Evolutionary conservation across 305 asterid species (phyloP), one percentile per base, ranked within the genome.

Genomic region (Salvia sclarea): DNA sequence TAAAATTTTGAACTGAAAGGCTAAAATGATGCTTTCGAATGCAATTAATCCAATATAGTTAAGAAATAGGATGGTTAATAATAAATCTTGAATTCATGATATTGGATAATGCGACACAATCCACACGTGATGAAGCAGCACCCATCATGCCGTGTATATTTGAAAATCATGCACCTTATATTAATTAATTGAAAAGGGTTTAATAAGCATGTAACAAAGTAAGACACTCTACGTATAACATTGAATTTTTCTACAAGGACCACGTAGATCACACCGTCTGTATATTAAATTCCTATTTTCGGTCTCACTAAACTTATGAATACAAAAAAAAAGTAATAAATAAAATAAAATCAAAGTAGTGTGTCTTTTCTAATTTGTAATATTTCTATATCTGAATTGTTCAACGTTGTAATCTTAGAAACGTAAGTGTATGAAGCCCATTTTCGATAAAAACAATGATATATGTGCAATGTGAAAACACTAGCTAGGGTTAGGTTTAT

Each of bases 401-500:
- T 54, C 56, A 54, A 20, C 53, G 35, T 62, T 54, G 57, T 31
- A 54, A 71, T 62, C 59, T 53, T 62, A 28, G 59, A 52, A 71
- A 71, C 75, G 58, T 28, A 71, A 38, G 56, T 61, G 31, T 40
- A 40, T 57, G 14, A 62, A 53, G 25, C 48, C 57, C 20, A 25
- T 43, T 70, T 68, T 31, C 49, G n/a, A 35, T 37, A 14, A 35
- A 37, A 33, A 20, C 9, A 14, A 64, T 66, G 38, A 18, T 12
- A 21, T 25, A 25, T 48, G 13, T 62, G 68, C 55, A 33, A 64
- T 48, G 47, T 64, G 20, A 49, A 64, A 33, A 63, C 14, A 63
- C 14, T 12, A 65, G 37, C 61, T 65, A 50, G 62, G 62, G 61
- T 66, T 66, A 52, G 71, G 62, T 35, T 50, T 52, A 66, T 21